These are phyloP conservation scores for Metschnikowia amazonensis DNA, from an alignment of 805 yeast genomes.

Conservation along the genomic window DNA sequence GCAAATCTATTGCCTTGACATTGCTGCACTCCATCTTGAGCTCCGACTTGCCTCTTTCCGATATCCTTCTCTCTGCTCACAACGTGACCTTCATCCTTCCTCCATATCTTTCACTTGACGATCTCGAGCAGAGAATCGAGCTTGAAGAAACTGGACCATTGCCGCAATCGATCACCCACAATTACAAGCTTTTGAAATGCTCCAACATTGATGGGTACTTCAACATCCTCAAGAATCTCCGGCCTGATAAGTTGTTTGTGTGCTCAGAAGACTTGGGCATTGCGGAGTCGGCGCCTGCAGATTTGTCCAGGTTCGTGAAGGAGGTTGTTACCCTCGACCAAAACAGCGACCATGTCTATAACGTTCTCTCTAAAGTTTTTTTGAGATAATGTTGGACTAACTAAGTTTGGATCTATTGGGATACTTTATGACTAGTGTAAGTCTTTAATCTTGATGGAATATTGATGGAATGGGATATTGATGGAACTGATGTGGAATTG, in stretches of 20 bases:
- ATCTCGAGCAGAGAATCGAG: constrained; percentile 25
- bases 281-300: constrained; percentile 26
- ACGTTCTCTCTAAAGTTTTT: constrained; percentile 22
- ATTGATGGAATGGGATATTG: too few species aligned
- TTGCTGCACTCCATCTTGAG: constrained; percentile 39
- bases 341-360: constrained; percentile 21
- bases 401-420: neutral
- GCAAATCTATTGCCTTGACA: constrained; percentile 39
- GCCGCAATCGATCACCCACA: constrained; percentile 26
- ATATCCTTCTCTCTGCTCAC: constrained; percentile 33
- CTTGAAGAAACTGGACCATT: constrained; percentile 10
- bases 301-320: constrained; percentile 36
- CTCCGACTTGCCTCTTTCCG: constrained; percentile 35
- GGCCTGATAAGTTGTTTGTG: constrained; percentile 39
- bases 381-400: too few species aligned
- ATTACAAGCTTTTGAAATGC: constrained; percentile 39
- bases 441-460: too few species aligned
- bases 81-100: constrained; percentile 44
- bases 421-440: too few species aligned
- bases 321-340: constrained; percentile 31
- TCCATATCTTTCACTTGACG: constrained; percentile 39
- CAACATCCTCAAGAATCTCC: constrained; percentile 35
- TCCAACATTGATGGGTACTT: constrained; percentile 40
- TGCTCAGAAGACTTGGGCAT: constrained; percentile 43
- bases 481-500: too few species aligned